Evolutionary conservation across 345 rosid species (phyloP).

Genomic region (Melastoma malabathricum): DNA sequence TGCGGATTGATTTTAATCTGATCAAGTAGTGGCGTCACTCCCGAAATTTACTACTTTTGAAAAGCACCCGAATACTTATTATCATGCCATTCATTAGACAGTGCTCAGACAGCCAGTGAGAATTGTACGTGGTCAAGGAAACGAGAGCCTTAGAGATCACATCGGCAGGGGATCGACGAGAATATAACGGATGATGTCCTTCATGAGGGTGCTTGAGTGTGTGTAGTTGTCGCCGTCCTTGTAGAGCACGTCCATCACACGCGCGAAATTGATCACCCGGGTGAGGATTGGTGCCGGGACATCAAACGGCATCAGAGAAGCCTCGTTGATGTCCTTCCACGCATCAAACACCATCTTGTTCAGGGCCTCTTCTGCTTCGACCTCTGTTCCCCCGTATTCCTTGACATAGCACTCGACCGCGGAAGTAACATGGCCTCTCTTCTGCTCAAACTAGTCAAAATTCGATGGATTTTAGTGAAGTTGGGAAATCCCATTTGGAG

Average conservation of each 20-base stretch:
- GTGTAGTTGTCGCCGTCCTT: conserved; percentile 1
- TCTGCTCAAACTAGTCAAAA: not conserved
- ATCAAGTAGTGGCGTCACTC: too few species aligned
- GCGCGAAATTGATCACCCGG: not conserved
- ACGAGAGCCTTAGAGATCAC: not conserved
- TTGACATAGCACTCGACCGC: conserved; percentile 1
- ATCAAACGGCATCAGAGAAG: not conserved
- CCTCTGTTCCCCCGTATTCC: not conserved
- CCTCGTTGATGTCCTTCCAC: conserved; percentile 6
- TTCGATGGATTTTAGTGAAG: too few species aligned
- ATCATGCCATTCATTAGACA: too few species aligned
- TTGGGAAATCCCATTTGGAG: not conserved
- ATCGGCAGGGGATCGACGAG: conserved; percentile 7
- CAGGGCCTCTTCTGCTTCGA: not conserved
- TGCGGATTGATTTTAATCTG: too few species aligned
- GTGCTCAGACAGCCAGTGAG: too few species aligned
- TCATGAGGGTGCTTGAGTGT: conserved; percentile 9
- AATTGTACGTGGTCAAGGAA: not conserved
- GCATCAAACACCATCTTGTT: not conserved
- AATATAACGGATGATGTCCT: conserved; percentile 7
- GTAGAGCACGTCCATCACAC: not conserved
- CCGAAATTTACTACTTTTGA: too few species aligned
- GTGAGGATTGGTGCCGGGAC: not conserved
- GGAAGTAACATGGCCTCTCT: not conserved
- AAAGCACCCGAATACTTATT: too few species aligned